These are phyloP conservation scores for Murraya paniculata DNA, from an alignment of 345 rosid species.

Conservation along the genomic window DNA sequence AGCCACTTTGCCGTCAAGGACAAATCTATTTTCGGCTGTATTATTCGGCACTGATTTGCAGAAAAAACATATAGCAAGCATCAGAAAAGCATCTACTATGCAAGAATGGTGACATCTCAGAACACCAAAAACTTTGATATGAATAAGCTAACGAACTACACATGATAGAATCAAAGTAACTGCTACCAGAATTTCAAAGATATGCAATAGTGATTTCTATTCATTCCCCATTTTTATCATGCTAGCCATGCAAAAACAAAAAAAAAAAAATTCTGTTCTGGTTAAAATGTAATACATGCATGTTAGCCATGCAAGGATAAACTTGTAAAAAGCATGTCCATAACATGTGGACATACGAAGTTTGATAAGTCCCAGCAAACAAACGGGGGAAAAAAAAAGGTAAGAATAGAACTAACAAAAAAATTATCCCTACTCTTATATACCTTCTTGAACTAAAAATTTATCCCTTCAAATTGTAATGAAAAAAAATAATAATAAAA, in stretches of 20 bases:
- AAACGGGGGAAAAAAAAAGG: not conserved
- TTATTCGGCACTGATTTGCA: constrained; percentile 15
- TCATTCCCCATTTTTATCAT: not conserved
- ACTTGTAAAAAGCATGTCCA: not conserved
- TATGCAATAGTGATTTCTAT: not conserved
- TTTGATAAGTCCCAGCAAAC: not conserved
- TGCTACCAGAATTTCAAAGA: too few relatives aligned
- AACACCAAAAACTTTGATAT: not conserved
- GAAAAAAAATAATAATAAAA: too few relatives aligned
- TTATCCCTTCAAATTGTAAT: too few relatives aligned
- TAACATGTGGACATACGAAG: not conserved
- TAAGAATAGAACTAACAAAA: not conserved
- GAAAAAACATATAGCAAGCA: not conserved
- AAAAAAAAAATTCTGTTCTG: too few relatives aligned
- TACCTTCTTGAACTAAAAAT: not conserved
- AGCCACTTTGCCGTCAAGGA: not conserved
- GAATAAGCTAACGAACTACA: not conserved
- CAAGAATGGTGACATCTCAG: not conserved
- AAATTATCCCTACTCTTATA: not conserved
- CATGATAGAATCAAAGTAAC: not conserved
- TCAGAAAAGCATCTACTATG: not conserved
- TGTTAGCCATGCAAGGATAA: not conserved
- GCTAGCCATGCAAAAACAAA: too few relatives aligned
- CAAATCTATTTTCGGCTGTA: not conserved
- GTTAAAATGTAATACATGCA: not conserved